Base-by-base conservation (phyloP, 2,329 filamentous ascomycete genomes). In the Mariannaea sp. region DNA sequence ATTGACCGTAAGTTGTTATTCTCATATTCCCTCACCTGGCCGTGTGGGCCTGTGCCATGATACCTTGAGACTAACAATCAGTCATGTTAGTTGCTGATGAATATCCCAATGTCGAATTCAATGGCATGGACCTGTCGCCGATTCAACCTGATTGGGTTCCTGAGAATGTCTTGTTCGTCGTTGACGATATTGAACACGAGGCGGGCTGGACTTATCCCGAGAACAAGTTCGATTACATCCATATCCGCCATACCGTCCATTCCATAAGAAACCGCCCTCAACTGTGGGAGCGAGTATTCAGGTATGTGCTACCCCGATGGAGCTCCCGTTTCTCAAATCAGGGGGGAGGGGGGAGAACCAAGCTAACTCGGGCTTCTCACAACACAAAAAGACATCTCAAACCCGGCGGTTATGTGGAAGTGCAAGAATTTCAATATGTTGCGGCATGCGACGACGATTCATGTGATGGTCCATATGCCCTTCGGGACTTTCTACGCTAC, bases 131-230 rank as follows among this genome's bases (percentile, higher is more conserved):
- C 56, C 66, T 81, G 2, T 81, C 79, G 1, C 78, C 78, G 1
- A 81, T 81, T 33, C 79, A 81, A 44, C 78, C 79, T 0, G 75
- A 75, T 41, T 78, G 75, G 64, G 77, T 81, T 0, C 78, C 78
- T 2, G 71, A 76, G 45, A 81, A 81, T 49, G 76, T 78, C n/a
- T 71, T 74, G 19, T 81, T 81, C 56, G 72, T 77, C 19, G 75
- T 81, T 32, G 78, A 80, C 62, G 79, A 81, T 58, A 76, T 81
- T 45, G 79, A 81, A 54, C 74, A 77, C 38, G 73, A 73, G 42
- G 76, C 75, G 14, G 78, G 79, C 13, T 81, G 78, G 79, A 71
- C 74, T 3, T 75, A 79, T 49, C 67, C 71, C 5, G 72, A 75
- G 4, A 68, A 75, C 55, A 68, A 70, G 13, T 79, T 79, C 48